Percentiles rank a stretch among this genome's conserved stretches.
Evolutionary conservation across 163 green algal genomes (phyloP).

Genomic region (Volvox carteri): DNA sequence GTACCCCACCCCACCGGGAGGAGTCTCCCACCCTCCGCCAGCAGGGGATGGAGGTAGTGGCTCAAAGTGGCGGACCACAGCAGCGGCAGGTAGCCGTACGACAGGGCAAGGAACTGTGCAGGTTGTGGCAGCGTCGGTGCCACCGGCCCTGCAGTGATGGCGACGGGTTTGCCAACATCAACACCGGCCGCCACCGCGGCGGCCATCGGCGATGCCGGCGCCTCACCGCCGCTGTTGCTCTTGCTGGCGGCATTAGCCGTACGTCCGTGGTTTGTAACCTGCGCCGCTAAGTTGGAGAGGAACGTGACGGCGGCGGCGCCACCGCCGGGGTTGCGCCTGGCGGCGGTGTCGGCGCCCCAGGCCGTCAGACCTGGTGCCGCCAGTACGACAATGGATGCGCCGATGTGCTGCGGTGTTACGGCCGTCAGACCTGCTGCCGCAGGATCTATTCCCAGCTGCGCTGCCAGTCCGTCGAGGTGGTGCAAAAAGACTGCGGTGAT

Average conservation of each 20-base stretch:
- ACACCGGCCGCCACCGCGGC: background rate
- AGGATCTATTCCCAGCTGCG: constrained; percentile 66
- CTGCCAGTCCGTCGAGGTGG: constrained; percentile 68
- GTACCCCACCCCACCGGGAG: constrained; percentile 76
- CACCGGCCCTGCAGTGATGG: background rate
- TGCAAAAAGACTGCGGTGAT: constrained; percentile 75
- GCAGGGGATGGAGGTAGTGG: constrained; percentile 72
- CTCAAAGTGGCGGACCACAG: constrained; percentile 73
- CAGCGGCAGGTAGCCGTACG: constrained; percentile 84
- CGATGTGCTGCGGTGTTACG: constrained; percentile 67
- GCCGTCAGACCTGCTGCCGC: constrained; percentile 17
- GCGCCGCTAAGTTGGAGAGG: background rate
- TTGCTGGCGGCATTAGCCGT: background rate
- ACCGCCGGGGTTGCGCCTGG: constrained; percentile 26
- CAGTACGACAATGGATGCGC: constrained; percentile 69
- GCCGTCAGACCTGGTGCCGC: constrained; percentile 65
- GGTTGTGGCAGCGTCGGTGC: background rate
- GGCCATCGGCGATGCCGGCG: background rate
- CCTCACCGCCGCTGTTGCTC: too few species aligned
- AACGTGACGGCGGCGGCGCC: background rate
- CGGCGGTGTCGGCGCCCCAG: constrained; percentile 61
- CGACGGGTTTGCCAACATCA: background rate
- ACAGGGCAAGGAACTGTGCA: constrained; percentile 70
- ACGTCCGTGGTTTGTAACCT: background rate
- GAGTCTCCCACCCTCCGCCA: constrained; percentile 76